phyloP scores from a whole-genome alignment of 73 alveolate species.

The Halteria grandinella region DNA sequence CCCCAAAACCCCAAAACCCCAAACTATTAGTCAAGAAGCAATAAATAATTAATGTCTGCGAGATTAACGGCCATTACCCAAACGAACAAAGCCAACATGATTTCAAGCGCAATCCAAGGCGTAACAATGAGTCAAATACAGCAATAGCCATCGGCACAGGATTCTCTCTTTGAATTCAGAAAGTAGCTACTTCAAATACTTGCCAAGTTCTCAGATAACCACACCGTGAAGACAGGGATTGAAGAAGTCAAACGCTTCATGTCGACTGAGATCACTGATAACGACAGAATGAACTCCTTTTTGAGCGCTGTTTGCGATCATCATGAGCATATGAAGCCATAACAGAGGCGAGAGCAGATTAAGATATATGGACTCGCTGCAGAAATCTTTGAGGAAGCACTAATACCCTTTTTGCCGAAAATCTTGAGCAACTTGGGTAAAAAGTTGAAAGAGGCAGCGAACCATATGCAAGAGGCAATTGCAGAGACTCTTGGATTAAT shows the following conservation, averaged over 20 bases:
- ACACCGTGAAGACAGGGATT: constrained; percentile 53
- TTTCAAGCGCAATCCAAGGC: too few species aligned
- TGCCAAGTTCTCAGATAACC: constrained; percentile 55
- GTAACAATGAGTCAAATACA: too few species aligned
- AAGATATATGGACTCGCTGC: constrained; percentile 66
- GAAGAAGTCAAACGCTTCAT: constrained; percentile 52
- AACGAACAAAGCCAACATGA: too few species aligned
- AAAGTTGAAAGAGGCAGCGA: constrained; percentile 64
- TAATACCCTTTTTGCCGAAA: constrained; percentile 56
- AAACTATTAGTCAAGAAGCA: too few species aligned
- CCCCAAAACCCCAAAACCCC: too few species aligned
- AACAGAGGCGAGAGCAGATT: constrained; percentile 56
- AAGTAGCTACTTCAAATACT: constrained; percentile 40
- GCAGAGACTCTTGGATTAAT: constrained; percentile 59
- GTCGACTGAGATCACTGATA: constrained; percentile 38
- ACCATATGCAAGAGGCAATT: constrained; percentile 53
- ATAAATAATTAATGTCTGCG: too few species aligned
- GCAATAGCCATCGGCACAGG: too few species aligned
- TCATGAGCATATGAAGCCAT: constrained; percentile 68
- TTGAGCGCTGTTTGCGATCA: constrained; percentile 27
- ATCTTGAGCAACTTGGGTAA: constrained; percentile 26
- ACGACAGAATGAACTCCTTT: constrained; percentile 59
- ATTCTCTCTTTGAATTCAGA: constrained; percentile 47
- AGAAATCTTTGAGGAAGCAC: constrained; percentile 64
- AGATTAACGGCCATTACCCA: too few species aligned